Conservation (phyloP, 306 rosid species). For the Cicer pinnatifidum region DNA sequence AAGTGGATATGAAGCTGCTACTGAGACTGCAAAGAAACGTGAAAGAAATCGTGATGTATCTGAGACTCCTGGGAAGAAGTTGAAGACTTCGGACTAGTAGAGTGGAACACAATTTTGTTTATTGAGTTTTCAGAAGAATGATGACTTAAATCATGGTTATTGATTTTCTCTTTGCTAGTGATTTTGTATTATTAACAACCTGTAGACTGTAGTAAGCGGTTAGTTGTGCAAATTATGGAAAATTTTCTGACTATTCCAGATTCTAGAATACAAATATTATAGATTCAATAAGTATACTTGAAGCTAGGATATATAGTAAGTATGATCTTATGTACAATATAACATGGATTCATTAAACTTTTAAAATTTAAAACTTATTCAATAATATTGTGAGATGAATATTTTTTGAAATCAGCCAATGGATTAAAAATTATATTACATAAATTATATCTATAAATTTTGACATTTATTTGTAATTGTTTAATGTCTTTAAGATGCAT, state of each 20-base stretch:
- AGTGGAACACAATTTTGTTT: neutral
- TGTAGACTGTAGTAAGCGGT: slow-evolving; percentile 18
- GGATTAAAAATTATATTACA: too few species aligned
- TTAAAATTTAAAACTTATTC: too few species aligned
- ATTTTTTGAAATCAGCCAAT: too few species aligned
- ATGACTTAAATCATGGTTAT: slow-evolving; percentile 24
- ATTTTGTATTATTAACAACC: slow-evolving; percentile 40
- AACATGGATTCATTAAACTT: too few species aligned
- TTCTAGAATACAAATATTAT: neutral
- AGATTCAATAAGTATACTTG: neutral
- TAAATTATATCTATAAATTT: too few species aligned
- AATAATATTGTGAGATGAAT: too few species aligned
- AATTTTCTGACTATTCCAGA: slow-evolving; percentile 2
- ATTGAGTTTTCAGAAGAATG: neutral
- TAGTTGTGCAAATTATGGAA: slow-evolving; percentile 36
- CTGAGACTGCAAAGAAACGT: slow-evolving; percentile 45
- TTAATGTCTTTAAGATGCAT: too few species aligned
- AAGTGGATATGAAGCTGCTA: slow-evolving; percentile 43
- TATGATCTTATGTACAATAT: too few species aligned
- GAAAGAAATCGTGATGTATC: slow-evolving; percentile 44
- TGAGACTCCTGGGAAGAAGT: slow-evolving; percentile 44
- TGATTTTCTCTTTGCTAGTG: slow-evolving; percentile 25
- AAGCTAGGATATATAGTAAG: too few species aligned
- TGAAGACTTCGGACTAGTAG: slow-evolving; percentile 43
- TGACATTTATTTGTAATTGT: too few species aligned